These are phyloP conservation scores for Curvularia sp. DNA, from an alignment of 2,329 filamentous ascomycete species.

Conservation along the genomic window DNA sequence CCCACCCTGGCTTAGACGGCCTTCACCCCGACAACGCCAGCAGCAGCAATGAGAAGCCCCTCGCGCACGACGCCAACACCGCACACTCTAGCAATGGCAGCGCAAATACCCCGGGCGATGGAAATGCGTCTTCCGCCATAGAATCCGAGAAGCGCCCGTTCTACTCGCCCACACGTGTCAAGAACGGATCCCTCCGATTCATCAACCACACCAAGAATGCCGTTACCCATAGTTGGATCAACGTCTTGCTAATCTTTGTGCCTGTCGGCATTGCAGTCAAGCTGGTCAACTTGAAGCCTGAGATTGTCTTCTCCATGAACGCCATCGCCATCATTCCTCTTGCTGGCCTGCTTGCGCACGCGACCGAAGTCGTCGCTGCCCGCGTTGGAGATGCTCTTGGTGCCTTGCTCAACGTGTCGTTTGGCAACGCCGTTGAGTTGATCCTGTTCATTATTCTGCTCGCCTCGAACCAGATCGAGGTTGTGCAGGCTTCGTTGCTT, in stretches of 20 bases:
- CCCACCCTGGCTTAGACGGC: conserved; percentile 24
- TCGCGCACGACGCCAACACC: conserved; percentile 14
- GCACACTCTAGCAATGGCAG: conserved; percentile 35
- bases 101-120: conserved; percentile 57
- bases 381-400: conserved; percentile 59
- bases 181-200: conserved; percentile 60
- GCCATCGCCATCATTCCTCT: conserved; percentile 61
- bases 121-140: conserved; percentile 63
- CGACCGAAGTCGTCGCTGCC: conserved; percentile 59
- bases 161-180: conserved; percentile 55
- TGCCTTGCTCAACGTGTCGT: conserved; percentile 60
- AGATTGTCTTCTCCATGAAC: conserved; percentile 60
- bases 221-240: conserved; percentile 78
- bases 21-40: conserved; percentile 8
- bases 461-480: conserved; percentile 76
- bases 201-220: conserved; percentile 64
- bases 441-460: conserved; percentile 59
- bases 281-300: conserved; percentile 49
- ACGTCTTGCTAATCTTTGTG: conserved; percentile 78
- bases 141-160: conserved; percentile 55
- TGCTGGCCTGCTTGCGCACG: conserved; percentile 58
- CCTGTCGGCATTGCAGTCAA: conserved; percentile 76
- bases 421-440: conserved; percentile 61
- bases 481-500: conserved; percentile 88
- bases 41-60: conserved; percentile 36